Base-by-base conservation (phyloP, 2,329 filamentous ascomycete genomes). In the Cryphonectria radicalis region DNA sequence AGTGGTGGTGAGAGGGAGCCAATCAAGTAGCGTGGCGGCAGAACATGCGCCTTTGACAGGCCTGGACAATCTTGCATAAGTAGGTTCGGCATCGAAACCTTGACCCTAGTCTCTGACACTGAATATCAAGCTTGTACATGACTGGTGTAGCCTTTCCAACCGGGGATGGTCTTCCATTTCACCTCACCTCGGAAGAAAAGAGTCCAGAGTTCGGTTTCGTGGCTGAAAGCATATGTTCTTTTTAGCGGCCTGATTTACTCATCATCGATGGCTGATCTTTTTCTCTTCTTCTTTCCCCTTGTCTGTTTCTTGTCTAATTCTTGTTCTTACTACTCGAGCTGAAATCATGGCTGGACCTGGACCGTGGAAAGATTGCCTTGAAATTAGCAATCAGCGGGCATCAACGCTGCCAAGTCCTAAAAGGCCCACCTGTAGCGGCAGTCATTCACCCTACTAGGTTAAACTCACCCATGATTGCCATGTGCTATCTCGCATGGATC, bases 401-500 rank as follows among this genome's bases (percentile, higher is more conserved):
- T 43, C 7, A 46, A 46, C 13, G 40, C 40, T 46, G 60, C 37
- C 63, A 79, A 59, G 55, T 32, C 55, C 55, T 19, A 4, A 25
- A 55, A 13, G 68, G 22, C 32, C 64, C 69, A 67, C 63, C 46
- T n/a, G 17, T 17, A 57, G 69, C 42, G 64, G 64, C 65, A 63
- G 69, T 64, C 69, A 50, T 25, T 42, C 63, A 64, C 62, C 62
- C 37, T 64, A 70, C 22, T 50, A 50, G n/a, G 22, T 50, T 19
- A n/a, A 50, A 22, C 10, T 50, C 10, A 43, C 68, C 68, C 68
- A 66, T 63, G 71, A 64, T 40, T 66, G 71, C 71, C 71, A 73
- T 73, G 71, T 73, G 71, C 55, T 63, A 40, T 66, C 25, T 65
- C 55, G 69, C 71, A 71, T 57, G 69, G 71, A 46, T n/a, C 14